A percentile compares a stretch with the other conserved stretches of the same genome.
Conservation (phyloP, 208 protist genomes). For the Leishmania aethiopica region DNA sequence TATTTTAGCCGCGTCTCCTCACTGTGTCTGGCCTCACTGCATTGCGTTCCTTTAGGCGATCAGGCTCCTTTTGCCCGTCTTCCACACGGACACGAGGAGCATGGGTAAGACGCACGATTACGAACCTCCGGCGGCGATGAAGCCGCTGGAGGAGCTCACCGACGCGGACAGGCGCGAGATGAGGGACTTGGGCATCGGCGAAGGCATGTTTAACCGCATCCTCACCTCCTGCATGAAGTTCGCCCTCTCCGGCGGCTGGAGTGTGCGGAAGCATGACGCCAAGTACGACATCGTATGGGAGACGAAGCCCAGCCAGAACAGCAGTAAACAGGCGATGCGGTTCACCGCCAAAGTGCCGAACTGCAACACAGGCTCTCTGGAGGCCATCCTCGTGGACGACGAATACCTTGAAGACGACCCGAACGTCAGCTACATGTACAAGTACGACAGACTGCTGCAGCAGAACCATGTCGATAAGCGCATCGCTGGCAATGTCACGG, state of each 20-base stretch:
- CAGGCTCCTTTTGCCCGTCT: not conserved
- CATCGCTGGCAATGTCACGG: constrained; percentile 33
- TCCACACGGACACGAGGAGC: not conserved
- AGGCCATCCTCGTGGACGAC: constrained; percentile 39
- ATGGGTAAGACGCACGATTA: constrained; percentile 20
- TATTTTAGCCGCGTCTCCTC: not conserved
- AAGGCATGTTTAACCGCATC: constrained; percentile 22
- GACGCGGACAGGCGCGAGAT: constrained; percentile 31
- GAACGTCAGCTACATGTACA: constrained; percentile 37
- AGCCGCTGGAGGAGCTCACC: constrained; percentile 22
- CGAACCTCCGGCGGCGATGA: constrained; percentile 9
- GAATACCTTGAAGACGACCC: constrained; percentile 30
- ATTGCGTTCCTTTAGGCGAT: not conserved
- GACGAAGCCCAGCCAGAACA: constrained; percentile 18
- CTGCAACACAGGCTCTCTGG: constrained; percentile 37
- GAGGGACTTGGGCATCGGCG: constrained; percentile 19
- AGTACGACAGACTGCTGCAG: constrained; percentile 33
- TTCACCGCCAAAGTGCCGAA: constrained; percentile 40
- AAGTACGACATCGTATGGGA: constrained; percentile 26
- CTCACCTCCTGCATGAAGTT: constrained; percentile 15
- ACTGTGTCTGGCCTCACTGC: not conserved
- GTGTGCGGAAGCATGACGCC: constrained; percentile 7
- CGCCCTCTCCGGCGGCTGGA: constrained; percentile 24
- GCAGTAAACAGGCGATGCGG: constrained; percentile 32
- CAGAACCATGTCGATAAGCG: constrained; percentile 23